These are phyloP conservation scores for Ensete ventricosum DNA, from an alignment of 176 grass and related monocot genomes.

Conservation along the genomic window DNA sequence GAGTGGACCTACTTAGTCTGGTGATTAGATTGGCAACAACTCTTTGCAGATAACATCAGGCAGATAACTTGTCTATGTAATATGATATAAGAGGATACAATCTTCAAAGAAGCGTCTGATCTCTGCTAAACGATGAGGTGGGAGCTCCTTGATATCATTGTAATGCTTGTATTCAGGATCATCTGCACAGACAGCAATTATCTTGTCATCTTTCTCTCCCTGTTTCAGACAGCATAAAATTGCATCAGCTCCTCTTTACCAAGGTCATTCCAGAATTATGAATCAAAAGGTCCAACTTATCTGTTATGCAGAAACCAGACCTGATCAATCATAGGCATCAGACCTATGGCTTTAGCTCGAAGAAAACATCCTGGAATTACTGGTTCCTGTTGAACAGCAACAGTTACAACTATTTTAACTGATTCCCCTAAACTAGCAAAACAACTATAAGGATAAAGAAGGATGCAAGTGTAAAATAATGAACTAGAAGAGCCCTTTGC, in stretches of 20 bases:
- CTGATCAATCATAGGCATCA: slow-evolving; percentile 99
- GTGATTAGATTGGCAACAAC: not conserved
- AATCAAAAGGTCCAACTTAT: slow-evolving; percentile 16
- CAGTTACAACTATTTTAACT: not conserved
- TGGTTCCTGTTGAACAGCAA: slow-evolving; percentile 50
- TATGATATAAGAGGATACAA: slow-evolving; percentile 47
- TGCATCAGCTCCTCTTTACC: slow-evolving; percentile 2
- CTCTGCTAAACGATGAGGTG: slow-evolving; percentile 92
- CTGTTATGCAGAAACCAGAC: slow-evolving; percentile 18
- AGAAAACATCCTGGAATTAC: slow-evolving; percentile 92
- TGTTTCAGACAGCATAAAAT: slow-evolving; percentile 26
- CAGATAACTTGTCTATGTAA: not conserved
- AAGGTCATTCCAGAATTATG: not conserved
- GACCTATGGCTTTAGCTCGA: slow-evolving; percentile 78
- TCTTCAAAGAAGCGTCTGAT: slow-evolving; percentile 96
- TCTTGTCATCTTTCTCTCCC: slow-evolving; percentile 97
- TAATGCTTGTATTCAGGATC: slow-evolving; percentile 94
- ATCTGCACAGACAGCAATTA: slow-evolving; percentile 96
- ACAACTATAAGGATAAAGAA: not conserved
- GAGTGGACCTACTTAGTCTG: too few species aligned
- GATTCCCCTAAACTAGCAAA: not conserved
- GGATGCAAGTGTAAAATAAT: not conserved
- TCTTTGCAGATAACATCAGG: not conserved
- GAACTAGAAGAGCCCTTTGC: too few species aligned
- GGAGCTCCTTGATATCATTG: slow-evolving; percentile 92